Evolutionary conservation across 2,329 filamentous ascomycete genomes (phyloP).

Genomic region (Penicillium polonicum): DNA sequence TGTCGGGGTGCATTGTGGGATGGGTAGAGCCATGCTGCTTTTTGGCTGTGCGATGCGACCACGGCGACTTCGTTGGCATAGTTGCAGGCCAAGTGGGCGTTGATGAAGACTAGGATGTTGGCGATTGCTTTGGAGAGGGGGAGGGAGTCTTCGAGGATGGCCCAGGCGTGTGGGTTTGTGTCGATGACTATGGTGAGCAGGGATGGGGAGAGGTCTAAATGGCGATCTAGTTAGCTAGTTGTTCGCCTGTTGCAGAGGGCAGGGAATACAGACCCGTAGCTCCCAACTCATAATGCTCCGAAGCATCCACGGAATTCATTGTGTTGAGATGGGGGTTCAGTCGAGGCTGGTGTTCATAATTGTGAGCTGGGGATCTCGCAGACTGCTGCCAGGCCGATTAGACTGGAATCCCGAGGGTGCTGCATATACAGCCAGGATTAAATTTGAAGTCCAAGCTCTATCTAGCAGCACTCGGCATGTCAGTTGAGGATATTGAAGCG

Average conservation of each 20-base stretch:
- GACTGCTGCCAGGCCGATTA: neutral
- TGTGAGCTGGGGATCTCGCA: neutral
- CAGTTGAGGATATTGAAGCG: slow-evolving; percentile 1
- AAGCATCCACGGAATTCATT: slow-evolving; percentile 67
- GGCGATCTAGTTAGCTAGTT: neutral
- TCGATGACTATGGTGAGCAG: slow-evolving; percentile 90
- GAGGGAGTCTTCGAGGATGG: slow-evolving; percentile 69
- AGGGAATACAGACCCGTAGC: slow-evolving; percentile 42
- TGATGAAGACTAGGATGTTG: slow-evolving; percentile 91
- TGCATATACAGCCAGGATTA: neutral
- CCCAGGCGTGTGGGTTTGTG: slow-evolving; percentile 95
- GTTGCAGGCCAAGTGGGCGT: slow-evolving; percentile 91
- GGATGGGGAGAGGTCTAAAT: slow-evolving; percentile 64
- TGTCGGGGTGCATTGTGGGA: slow-evolving; percentile 28
- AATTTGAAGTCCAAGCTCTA: neutral
- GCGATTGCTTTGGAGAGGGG: slow-evolving; percentile 82
- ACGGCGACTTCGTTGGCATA: slow-evolving; percentile 91
- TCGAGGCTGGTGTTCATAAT: slow-evolving; percentile 19
- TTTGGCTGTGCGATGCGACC: slow-evolving; percentile 82
- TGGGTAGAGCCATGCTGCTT: slow-evolving; percentile 88
- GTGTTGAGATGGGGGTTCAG: slow-evolving; percentile 21
- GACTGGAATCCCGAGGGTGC: neutral
- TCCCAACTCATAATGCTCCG: slow-evolving; percentile 53
- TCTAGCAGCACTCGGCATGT: neutral
- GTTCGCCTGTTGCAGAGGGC: slow-evolving; percentile 5